Evolutionary conservation across 352 stramenopile genomes (phyloP).

Genomic region (Pythium monospermum): DNA sequence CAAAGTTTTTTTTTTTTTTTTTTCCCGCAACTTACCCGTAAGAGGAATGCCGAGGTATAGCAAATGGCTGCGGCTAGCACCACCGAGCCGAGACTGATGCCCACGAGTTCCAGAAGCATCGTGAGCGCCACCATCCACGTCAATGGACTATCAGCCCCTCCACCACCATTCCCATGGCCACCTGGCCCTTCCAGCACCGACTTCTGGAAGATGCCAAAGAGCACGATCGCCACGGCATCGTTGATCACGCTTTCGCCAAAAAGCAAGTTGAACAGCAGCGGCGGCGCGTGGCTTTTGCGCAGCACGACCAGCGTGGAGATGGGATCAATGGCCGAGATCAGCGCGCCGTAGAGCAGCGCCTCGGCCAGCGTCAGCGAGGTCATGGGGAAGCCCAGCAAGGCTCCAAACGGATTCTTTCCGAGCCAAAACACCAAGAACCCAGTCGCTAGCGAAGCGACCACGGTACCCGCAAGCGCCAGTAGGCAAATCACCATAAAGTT

Average conservation of each 20-base stretch:
- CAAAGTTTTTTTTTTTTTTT: too few species aligned
- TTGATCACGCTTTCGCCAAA: constrained; percentile 90
- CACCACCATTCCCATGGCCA: too few species aligned
- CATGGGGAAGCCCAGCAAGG: too few species aligned
- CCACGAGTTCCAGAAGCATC: constrained; percentile 31
- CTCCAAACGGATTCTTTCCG: constrained; percentile 8
- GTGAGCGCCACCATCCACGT: constrained; percentile 12
- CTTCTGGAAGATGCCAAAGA: constrained; percentile 56
- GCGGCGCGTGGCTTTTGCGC: constrained; percentile 64
- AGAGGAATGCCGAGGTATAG: constrained; percentile 33
- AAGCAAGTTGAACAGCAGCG: constrained; percentile 90
- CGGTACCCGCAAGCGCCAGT: constrained; percentile 41
- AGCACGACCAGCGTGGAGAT: constrained; percentile 91
- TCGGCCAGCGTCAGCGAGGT: constrained; percentile 33
- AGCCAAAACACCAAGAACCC: constrained; percentile 38
- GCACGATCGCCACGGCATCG: constrained; percentile 77
- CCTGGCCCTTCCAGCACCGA: constrained; percentile 45
- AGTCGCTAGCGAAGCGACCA: constrained; percentile 49
- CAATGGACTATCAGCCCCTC: too few species aligned
- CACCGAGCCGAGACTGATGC: constrained; percentile 43
- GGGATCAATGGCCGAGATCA: constrained; percentile 91
- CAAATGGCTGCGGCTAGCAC: constrained; percentile 39
- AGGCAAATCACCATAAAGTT: constrained; percentile 38
- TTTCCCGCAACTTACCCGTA: too few species aligned
- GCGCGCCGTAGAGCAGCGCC: constrained; percentile 83